Evolutionary conservation across 805 yeast genomes (phyloP).

Genomic region (Nakazawaea populi): DNA sequence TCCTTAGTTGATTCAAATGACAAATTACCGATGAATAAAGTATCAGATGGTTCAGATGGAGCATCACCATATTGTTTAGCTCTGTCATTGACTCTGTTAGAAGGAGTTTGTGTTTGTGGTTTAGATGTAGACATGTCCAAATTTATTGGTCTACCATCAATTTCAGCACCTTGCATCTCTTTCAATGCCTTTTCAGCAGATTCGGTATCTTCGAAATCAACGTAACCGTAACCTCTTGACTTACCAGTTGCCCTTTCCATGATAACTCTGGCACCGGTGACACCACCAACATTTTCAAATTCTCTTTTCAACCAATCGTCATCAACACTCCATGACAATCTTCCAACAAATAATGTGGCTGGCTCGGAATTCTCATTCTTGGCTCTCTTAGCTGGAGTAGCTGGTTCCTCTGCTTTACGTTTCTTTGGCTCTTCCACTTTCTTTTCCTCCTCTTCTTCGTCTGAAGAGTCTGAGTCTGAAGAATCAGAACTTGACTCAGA

Average conservation of each 20-base stretch:
- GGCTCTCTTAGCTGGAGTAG: conserved; percentile 45
- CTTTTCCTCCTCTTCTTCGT: conserved; percentile 30
- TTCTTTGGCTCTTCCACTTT: conserved; percentile 30
- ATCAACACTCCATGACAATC: conserved; percentile 95
- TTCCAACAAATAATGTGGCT: conserved; percentile 91
- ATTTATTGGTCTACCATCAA: conserved; percentile 95
- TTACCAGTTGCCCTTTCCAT: conserved; percentile 88
- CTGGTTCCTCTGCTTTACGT: conserved; percentile 36
- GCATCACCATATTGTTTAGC: conserved; percentile 88
- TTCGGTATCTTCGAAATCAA: conserved; percentile 76
- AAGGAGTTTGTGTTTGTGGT: conserved; percentile 53
- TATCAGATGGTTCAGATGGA: conserved; percentile 89
- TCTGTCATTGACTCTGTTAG: conserved; percentile 60
- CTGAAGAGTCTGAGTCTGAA: conserved; percentile 6
- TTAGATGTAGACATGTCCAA: conserved; percentile 86
- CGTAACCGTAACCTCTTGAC: conserved; percentile 97
- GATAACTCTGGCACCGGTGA: conserved; percentile 84
- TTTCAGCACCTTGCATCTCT: conserved; percentile 86
- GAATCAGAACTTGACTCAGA: conserved; percentile 15
- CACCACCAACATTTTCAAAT: conserved; percentile 80
- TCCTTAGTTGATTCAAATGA: conserved; percentile 89
- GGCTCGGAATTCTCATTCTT: conserved; percentile 46
- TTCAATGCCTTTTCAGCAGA: conserved; percentile 82
- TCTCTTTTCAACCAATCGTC: conserved; percentile 89
- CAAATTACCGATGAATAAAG: conserved; percentile 92